These are phyloP conservation scores for Purshia tridentata DNA, from an alignment of 306 rosid genomes.

Conservation along the genomic window DNA sequence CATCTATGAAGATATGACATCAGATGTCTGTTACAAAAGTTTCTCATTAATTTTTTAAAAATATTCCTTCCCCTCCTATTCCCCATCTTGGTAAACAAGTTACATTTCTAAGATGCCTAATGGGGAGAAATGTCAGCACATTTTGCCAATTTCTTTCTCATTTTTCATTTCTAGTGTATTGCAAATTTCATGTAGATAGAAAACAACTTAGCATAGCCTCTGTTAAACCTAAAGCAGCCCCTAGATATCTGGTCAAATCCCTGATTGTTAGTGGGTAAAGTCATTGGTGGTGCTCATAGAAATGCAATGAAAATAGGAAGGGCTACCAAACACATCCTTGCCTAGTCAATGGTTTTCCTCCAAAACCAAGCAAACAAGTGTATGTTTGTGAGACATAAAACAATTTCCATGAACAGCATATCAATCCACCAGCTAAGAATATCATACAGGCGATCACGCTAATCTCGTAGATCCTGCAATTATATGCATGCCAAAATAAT, in stretches of 20 bases:
- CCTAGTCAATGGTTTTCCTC: conserved; percentile 19
- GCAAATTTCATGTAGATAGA: not conserved
- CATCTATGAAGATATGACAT: not conserved
- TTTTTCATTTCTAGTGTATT: conserved; percentile 1
- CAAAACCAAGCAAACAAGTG: conserved; percentile 21
- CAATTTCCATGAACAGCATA: conserved; percentile 92
- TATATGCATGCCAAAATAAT: conserved; percentile 99
- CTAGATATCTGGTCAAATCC: conserved; percentile 8
- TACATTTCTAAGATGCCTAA: not conserved
- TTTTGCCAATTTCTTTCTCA: not conserved
- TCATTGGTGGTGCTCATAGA: not conserved
- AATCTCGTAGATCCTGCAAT: conserved; percentile 99
- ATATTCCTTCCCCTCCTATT: not conserved
- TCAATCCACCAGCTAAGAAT: conserved; percentile 95
- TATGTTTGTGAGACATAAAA: conserved; percentile 54
- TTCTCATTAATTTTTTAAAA: too few relatives aligned
- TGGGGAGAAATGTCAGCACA: not conserved
- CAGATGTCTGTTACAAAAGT: not conserved
- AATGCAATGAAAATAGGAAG: not conserved
- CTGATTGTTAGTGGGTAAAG: not conserved
- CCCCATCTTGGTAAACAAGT: not conserved
- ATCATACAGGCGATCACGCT: conserved; percentile 94
- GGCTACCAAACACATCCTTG: conserved; percentile 9
- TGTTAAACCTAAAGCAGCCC: conserved; percentile 7
- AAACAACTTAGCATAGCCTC: not conserved